Evolutionary conservation across 2,329 filamentous ascomycete species (phyloP), one percentile per base, ranked within the genome.

Genomic region (Alternaria sp.): DNA sequence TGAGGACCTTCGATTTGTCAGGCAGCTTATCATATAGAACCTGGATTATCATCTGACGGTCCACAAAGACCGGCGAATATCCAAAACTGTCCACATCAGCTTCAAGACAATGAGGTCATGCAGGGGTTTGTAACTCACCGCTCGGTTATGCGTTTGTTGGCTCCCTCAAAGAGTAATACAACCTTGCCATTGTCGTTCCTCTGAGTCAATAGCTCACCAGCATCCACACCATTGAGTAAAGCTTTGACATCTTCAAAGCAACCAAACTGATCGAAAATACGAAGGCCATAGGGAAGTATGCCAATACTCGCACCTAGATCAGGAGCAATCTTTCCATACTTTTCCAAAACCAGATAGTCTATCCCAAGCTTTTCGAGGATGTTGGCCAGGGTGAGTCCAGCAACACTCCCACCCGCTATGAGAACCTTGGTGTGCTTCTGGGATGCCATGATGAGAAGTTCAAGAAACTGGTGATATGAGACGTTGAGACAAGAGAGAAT

Each of bases 221-320:
- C 9, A 30, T 30, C 28, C 28, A 16, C 36, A 18, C 7, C 36
- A 4, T 12, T 39, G 16, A 36, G 18, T 6, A 7, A 14, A 4
- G 30, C 20, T 36, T 24, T 11, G 12, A 67, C 57, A 7, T 36
- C 22, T 0, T 64, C 51, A 5, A 48, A 52, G 32, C 53, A 63
- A 11, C 64, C 68, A 1, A 72, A 36, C 26, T 72, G 68, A 49
- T 70, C 70, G 11, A 72, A 38, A 6, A 72, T 64, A 5, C 67
- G 54, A 9, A 28, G 36, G 4, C 64, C 67, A 20, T 68, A 66
- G 5, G 64, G 61, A 7, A 64, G 61, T 18, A 71, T 43, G 1
- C 59, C 69, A 26, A 72, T 65, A 9, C 57, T 65, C 7, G 69
- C 69, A 7, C 68, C 70, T 2, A 67, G 47, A 3, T 59, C 24